Conservation (phyloP, 1,284 basidiomycete species). For the Cryptococcus jaspeensis region DNA sequence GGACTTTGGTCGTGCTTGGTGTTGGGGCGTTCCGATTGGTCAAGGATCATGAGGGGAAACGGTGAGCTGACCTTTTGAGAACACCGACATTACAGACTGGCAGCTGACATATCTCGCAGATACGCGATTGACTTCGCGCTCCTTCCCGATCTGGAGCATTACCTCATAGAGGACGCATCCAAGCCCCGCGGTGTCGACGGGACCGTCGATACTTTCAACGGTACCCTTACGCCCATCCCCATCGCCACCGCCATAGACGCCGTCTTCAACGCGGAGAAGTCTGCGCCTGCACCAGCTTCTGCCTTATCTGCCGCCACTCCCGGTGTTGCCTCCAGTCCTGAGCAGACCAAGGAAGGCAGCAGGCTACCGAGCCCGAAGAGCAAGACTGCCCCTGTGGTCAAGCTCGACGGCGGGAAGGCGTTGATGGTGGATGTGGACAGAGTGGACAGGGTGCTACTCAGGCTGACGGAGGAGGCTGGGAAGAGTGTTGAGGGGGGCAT, state of each 20-base stretch:
- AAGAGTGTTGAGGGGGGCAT: background rate
- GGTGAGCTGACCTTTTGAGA: conserved; percentile 4
- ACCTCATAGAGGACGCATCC: conserved; percentile 29
- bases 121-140: conserved; percentile 29
- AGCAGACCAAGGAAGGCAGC: background rate
- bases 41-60: conserved; percentile 7
- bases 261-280: conserved; percentile 4
- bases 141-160: conserved; percentile 16
- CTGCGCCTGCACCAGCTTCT: background rate
- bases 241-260: background rate
- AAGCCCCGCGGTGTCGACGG: conserved; percentile 11
- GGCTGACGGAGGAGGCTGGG: conserved; percentile 4
- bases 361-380: background rate
- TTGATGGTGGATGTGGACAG: conserved; percentile 16
- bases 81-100: background rate
- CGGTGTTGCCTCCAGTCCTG: background rate
- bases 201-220: conserved; percentile 20
- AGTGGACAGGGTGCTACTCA: conserved; percentile 14
- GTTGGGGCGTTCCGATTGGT: conserved; percentile 8
- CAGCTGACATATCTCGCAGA: conserved; percentile 1
- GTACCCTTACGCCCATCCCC: conserved; percentile 20
- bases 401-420: conserved; percentile 20
- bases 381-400: conserved; percentile 12
- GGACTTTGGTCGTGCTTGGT: conserved; percentile 11
- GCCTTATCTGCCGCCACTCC: background rate